Base-by-base conservation (phyloP, 306 rosid genomes). In the Vigna nakashimae region DNA sequence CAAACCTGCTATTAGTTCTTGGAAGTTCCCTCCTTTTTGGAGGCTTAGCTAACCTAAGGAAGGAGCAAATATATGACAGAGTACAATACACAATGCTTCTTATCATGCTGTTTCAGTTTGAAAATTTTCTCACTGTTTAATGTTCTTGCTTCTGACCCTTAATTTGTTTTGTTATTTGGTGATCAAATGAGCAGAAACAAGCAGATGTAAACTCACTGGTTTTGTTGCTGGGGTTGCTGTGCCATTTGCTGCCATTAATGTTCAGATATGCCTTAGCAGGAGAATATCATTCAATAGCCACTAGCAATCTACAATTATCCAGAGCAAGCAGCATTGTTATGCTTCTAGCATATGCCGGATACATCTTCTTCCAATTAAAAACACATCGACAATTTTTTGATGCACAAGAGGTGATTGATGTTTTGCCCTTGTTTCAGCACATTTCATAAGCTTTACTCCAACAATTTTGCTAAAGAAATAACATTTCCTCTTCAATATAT, bases 1-100 rank as follows among this genome's bases (percentile, higher is more conserved):
- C 98, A 9, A 95, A 95, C 84, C 97, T 95, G 78, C 98, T 95
- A 38, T 83, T 95, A 32, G 98, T 95, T 22, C 92, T 95, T 58
- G 98, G 98, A 9, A 91, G 92, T 18, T 95, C 98, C 42, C 97
- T 95, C 49, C 87, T 95, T 7, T 89, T 91, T 74, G 98, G 97
- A 62, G 98, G 98, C 71, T 79, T 95, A 64, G 87, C 87, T 32
- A 92, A 92, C 75, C 82, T 90, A 0, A 80, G 74, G 71, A 77
- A 4, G 6, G 92, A 92, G 34, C 98, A 95, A 49, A 88, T 57
- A 85, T 95, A 82, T 80, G 98, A 95, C 80, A 87, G 98, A 51
- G 98, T 68, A 62, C 40, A 30, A 43, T 22, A 67, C 87, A 57
- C 16, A 59, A 42, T 5, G 18, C 65, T 59, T 58, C 4, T 28